These are phyloP conservation scores for Zoysia pacifica DNA, from an alignment of 176 grass and related monocot species.

Conservation along the genomic window DNA sequence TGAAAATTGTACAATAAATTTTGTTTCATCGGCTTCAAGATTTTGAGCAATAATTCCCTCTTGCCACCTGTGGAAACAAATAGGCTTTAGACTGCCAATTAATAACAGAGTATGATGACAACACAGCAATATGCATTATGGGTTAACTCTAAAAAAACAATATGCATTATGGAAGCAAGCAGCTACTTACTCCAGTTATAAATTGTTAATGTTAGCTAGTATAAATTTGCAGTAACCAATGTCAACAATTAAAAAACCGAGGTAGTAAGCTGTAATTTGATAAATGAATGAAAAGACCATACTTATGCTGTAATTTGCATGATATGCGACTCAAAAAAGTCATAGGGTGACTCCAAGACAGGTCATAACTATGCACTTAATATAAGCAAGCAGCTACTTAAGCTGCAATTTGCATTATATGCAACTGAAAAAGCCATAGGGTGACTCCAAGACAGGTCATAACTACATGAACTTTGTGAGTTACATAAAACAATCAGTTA, in stretches of 20 bases:
- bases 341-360: neutral
- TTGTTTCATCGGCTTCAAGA: conserved; percentile 56
- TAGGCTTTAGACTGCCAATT: conserved; percentile 21
- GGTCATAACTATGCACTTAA: neutral
- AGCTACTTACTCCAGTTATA: neutral
- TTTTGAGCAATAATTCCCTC: conserved; percentile 81
- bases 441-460: neutral
- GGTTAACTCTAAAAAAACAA: neutral
- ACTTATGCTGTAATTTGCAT: neutral
- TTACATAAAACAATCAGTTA: neutral
- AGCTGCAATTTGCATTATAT: conserved; percentile 1
- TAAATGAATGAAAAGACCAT: too few species aligned
- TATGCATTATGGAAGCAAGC: neutral
- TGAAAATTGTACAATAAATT: conserved; percentile 69
- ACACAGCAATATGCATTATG: neutral
- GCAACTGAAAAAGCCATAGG: neutral
- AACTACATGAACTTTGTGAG: neutral
- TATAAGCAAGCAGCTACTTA: neutral
- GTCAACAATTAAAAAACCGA: too few species aligned
- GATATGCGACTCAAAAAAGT: conserved; percentile 3
- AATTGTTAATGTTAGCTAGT: too few species aligned
- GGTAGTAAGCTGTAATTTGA: too few species aligned
- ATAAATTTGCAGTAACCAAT: too few species aligned
- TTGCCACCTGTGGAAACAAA: conserved; percentile 74
- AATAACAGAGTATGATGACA: conserved; percentile 4